Conservation (phyloP, 2,329 filamentous ascomycete species). For the Fusarium sp. region DNA sequence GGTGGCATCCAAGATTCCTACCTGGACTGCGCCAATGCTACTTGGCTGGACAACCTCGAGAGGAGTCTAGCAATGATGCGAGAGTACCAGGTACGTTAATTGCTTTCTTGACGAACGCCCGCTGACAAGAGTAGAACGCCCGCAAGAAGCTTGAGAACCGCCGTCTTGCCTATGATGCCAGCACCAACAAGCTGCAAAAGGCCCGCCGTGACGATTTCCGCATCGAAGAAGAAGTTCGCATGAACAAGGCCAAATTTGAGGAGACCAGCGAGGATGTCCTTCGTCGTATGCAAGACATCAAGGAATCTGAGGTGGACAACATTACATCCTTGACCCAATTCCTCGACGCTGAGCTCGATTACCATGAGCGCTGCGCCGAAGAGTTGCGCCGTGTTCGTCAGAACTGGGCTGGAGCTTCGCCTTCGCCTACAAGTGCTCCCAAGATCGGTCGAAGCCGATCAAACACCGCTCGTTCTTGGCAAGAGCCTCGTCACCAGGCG, state of each 20-base stretch:
- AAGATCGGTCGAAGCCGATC: constrained; percentile 52
- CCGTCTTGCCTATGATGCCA: constrained; percentile 89
- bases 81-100: constrained; percentile 84
- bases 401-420: constrained; percentile 51
- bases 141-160: constrained; percentile 95
- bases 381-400: constrained; percentile 70
- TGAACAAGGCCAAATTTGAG: constrained; percentile 94
- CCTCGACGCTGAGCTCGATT: constrained; percentile 87
- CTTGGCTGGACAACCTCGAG: constrained; percentile 93
- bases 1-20: constrained; percentile 87
- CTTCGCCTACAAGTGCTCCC: constrained; percentile 34
- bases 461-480: constrained; percentile 59
- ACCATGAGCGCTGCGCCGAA: constrained; percentile 90
- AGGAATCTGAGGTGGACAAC: constrained; percentile 87
- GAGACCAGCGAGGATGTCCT: constrained; percentile 93
- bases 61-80: constrained; percentile 94
- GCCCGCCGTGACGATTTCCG: constrained; percentile 93
- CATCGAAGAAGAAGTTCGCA: constrained; percentile 89
- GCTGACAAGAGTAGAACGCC: constrained; percentile 63
- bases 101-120: no score
- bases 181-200: constrained; percentile 89
- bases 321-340: constrained; percentile 82
- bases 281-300: constrained; percentile 95
- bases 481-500: constrained; percentile 49
- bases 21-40: constrained; percentile 77